These are phyloP conservation scores for Zangia roseola DNA, from an alignment of 768 basidiomycete species.

Conservation along the genomic window DNA sequence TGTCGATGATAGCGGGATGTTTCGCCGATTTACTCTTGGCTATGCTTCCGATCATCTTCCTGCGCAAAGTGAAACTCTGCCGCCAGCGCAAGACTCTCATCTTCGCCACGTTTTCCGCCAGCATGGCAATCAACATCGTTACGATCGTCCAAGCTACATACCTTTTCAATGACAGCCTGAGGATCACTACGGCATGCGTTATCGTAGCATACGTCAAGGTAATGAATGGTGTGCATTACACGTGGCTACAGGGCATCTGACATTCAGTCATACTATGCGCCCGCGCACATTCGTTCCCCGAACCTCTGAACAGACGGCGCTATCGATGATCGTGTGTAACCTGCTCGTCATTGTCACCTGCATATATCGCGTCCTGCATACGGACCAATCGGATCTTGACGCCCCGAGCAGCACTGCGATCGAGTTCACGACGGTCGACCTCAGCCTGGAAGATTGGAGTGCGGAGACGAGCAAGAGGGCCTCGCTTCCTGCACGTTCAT, in stretches of 20 bases:
- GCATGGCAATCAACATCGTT: constrained; percentile 13
- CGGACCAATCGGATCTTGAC: not conserved
- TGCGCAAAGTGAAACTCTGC: constrained; percentile 4
- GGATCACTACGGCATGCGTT: not conserved
- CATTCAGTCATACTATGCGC: too few relatives aligned
- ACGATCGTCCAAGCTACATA: constrained; percentile 11
- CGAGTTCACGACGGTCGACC: constrained; percentile 13
- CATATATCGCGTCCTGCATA: constrained; percentile 5
- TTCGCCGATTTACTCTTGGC: constrained; percentile 10
- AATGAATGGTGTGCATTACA: not conserved
- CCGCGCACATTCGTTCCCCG: too few relatives aligned
- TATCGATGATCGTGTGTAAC: constrained; percentile 10
- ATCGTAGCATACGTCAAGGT: constrained; percentile 17
- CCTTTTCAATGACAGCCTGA: not conserved
- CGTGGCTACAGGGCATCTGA: not conserved
- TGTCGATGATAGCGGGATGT: constrained; percentile 4
- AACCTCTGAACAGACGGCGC: not conserved
- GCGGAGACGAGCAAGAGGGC: not conserved
- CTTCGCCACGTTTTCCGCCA: constrained; percentile 10
- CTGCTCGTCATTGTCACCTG: constrained; percentile 12
- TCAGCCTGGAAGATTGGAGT: not conserved
- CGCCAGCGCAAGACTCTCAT: constrained; percentile 7
- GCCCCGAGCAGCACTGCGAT: not conserved
- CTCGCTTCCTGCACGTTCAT: not conserved
- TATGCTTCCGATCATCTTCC: constrained; percentile 2